phyloP scores from a whole-genome alignment of 176 grass and related monocot genomes.

The Cocos nucifera region DNA sequence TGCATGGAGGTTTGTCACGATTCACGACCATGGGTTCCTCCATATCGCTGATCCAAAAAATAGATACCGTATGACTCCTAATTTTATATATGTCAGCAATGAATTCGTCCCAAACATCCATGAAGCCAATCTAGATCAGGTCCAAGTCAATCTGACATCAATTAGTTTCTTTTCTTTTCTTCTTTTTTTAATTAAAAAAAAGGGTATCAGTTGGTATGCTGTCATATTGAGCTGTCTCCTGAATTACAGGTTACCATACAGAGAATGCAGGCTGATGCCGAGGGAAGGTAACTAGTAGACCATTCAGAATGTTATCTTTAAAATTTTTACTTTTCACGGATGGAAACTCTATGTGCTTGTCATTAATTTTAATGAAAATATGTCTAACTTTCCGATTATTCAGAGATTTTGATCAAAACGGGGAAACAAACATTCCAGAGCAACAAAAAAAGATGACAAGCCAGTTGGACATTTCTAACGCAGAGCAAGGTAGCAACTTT shows the following conservation, averaged over 20 bases:
- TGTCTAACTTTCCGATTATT: background rate
- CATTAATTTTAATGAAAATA: background rate
- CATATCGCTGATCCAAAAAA: too few species aligned
- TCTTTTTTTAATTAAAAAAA: too few species aligned
- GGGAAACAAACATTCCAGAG: conserved; percentile 36
- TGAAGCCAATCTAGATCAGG: too few species aligned
- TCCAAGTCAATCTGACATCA: too few species aligned
- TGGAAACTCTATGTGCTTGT: background rate
- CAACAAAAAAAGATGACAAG: background rate
- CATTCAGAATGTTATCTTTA: conserved; percentile 35
- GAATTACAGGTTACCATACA: conserved; percentile 90
- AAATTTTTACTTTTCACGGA: background rate
- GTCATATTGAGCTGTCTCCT: conserved; percentile 16
- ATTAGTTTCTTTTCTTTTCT: too few species aligned
- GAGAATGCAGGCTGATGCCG: conserved; percentile 63
- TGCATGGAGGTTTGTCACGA: too few species aligned
- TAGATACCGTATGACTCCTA: too few species aligned
- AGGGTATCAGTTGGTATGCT: too few species aligned
- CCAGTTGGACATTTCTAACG: conserved; percentile 54
- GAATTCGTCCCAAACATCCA: too few species aligned
- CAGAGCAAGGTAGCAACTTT: conserved; percentile 38
- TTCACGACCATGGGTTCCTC: too few species aligned
- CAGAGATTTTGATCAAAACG: conserved; percentile 12
- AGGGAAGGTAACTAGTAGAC: conserved; percentile 19
- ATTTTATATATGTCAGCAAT: too few species aligned